Base-by-base conservation (phyloP, 352 stramenopile genomes). In the Phytophthora europaea region DNA sequence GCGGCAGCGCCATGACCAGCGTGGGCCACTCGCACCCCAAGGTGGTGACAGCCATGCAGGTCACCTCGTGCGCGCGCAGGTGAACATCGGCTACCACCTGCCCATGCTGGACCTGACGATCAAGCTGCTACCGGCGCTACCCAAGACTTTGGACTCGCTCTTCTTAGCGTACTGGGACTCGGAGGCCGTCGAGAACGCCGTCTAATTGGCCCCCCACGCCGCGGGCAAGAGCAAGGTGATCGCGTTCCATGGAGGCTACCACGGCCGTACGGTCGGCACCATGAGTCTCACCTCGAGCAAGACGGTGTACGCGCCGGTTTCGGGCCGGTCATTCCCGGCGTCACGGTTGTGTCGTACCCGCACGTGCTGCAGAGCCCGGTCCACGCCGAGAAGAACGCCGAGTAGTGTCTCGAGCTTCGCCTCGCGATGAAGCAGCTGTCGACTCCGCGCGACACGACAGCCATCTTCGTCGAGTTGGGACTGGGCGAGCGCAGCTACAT, bases 261-360 rank as follows among this genome's bases (percentile, higher is more conserved):
- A 99, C 79, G 95, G 94, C 28, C 92, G 94, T 58, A 98, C 94
- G 10, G 70, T 97, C 51, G 93, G 93, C 48, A 95, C 94, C 20
- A 97, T 98, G 93, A 94, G 91, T 55, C 82, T 99, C 51, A 99
- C 95, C 26, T 94, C 88, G 13, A 97, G 90, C 75, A 97, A 97
- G 82, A 97, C 88, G 34, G 76, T 94, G 34, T 98, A 98, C 76
- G 93, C 59, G 84, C 89, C 47, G 90, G 91, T 12, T 98, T 97
- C 67, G 92, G 92, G 0, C 92, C 92, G 10, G 76, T 97, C 28
- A 89, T 97, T 80, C 84, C 87, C 4, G 89, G 90, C 36, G 89
- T 97, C 51, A 90, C 83, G 61, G 84, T 97, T 20, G 89, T 92
- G 43, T 87, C 91, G 56, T 99, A 97, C 72, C 95, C 95, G 36